Base-by-base conservation (phyloP, 108 stramenopile species). In the Aurantiochytrium sp. region DNA sequence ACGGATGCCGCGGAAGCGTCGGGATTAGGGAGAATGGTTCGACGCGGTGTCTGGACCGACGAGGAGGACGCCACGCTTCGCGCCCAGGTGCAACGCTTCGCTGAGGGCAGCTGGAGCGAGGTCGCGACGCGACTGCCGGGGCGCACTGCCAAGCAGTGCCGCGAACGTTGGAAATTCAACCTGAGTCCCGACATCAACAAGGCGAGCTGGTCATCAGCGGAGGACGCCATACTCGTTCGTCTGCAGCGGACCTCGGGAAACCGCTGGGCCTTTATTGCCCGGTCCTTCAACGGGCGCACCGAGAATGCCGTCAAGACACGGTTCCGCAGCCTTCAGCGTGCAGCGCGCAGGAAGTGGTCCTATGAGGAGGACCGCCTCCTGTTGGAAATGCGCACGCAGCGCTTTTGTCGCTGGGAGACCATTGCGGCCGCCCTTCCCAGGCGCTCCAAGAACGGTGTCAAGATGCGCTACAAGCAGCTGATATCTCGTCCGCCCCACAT, bases 161-260 rank as follows among this genome's bases (percentile, higher is more conserved):
- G 89, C 37, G 88, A 91, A 41, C 88, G 90, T 12, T 91, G 90
- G 90, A 89, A 91, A n/a, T 89, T 87, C 86, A 54, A 89, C 15
- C 89, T 91, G 31, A 68, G 88, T 27, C 90, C 90, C 17, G 48
- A 19, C 27, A 91, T 91, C 53, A 89, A 87, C 32, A 89, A 89
- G 2, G 73, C 55, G 22, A 27, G 31, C 30, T 87, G 86, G 86
- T 39, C 86, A 4, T 4, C 55, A 0, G 86, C 59, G 59, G 86
- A 87, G 42, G 86, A 87, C 59, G 55, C 55, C 24, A 22, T 87
- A 6, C 55, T 87, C n/a, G 54, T 54, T 36, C 17, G 22, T 12
- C 54, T 86, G 32, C 86, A 54, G 37, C 86, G 31, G n/a, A 54
- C 22, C 55, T 17, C 30, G 65, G 97, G 97, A 3, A 97, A 95